Percentiles rank a stretch among this genome's conserved stretches.
Conservation (phyloP, 352 stramenopile species). For the Discostella stelligera region DNA sequence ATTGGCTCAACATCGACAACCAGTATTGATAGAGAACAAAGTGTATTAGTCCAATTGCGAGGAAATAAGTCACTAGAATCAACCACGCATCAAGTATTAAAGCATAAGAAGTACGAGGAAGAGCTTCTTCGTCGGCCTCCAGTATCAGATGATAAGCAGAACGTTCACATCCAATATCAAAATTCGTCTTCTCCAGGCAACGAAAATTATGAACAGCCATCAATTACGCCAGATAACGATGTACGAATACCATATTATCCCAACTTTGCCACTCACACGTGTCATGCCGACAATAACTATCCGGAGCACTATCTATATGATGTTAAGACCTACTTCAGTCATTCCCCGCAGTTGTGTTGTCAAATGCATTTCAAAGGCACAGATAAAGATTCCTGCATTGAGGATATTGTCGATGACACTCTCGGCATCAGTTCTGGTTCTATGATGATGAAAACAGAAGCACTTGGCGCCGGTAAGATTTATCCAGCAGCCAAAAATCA, state of each 20-base stretch:
- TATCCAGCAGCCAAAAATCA: not conserved
- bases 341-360: constrained; percentile 32
- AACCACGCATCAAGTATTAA: not conserved
- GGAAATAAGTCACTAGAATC: not conserved
- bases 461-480: not conserved
- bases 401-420: not conserved
- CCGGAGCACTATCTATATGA: constrained; percentile 46
- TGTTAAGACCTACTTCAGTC: constrained; percentile 35
- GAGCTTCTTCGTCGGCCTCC: not conserved
- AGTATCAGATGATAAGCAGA: not conserved
- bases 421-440: not conserved
- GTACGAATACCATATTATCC: constrained; percentile 36
- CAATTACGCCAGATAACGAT: not conserved
- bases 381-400: constrained; percentile 22
- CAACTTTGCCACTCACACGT: constrained; percentile 15
- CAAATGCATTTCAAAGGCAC: constrained; percentile 30
- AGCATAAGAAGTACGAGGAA: not conserved
- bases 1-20: constrained; percentile 6
- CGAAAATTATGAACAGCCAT: not conserved
- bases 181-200: not conserved
- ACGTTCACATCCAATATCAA: not conserved
- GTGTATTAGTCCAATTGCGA: constrained; percentile 9
- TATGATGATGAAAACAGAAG: constrained; percentile 18
- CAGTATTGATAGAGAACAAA: not conserved
- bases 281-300: constrained; percentile 30